A percentile compares a stretch with the other conserved stretches of the same genome.
Conservation (phyloP, 2,329 filamentous ascomycete genomes). For the Paracamarosporium sp. region DNA sequence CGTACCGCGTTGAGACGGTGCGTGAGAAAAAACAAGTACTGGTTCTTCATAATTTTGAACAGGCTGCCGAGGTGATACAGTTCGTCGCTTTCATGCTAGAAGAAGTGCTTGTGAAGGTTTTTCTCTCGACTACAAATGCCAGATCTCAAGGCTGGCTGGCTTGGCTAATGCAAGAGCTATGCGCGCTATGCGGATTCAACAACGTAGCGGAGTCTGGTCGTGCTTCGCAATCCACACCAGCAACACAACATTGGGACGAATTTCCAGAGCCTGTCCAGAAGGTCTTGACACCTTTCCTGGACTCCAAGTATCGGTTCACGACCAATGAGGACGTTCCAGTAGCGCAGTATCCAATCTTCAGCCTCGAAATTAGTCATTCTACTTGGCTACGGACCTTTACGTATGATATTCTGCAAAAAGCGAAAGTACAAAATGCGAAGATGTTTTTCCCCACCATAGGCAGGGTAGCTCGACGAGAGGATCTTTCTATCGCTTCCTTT, state of each 20-base stretch:
- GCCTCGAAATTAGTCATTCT: slow-evolving; percentile 70
- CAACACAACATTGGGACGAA: slow-evolving; percentile 76
- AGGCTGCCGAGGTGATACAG: slow-evolving; percentile 77
- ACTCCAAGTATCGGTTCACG: slow-evolving; percentile 78
- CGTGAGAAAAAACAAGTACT: slow-evolving; percentile 84
- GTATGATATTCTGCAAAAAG: slow-evolving; percentile 80
- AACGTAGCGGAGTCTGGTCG: slow-evolving; percentile 49
- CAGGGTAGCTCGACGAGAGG: slow-evolving; percentile 83
- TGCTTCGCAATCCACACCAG: slow-evolving; percentile 62
- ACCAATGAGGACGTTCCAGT: slow-evolving; percentile 31
- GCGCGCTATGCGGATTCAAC: slow-evolving; percentile 77
- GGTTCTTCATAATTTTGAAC: slow-evolving; percentile 84
- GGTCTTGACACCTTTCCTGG: slow-evolving; percentile 85
- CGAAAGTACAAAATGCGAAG: slow-evolving; percentile 74
- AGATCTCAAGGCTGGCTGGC: slow-evolving; percentile 89
- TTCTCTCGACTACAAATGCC: slow-evolving; percentile 87
- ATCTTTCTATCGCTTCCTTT: slow-evolving; percentile 85
- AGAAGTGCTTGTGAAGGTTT: slow-evolving; percentile 87
- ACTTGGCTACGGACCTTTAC: slow-evolving; percentile 84
- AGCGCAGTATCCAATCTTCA: slow-evolving; percentile 77
- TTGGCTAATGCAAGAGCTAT: slow-evolving; percentile 91
- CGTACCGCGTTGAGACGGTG: slow-evolving; percentile 83
- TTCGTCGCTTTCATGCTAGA: slow-evolving; percentile 88
- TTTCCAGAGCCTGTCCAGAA: slow-evolving; percentile 81
- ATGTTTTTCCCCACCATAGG: slow-evolving; percentile 82